These are phyloP conservation scores for Pelargonium myrrhifolium DNA, from an alignment of 441 rosid genomes.

Conservation along the genomic window DNA sequence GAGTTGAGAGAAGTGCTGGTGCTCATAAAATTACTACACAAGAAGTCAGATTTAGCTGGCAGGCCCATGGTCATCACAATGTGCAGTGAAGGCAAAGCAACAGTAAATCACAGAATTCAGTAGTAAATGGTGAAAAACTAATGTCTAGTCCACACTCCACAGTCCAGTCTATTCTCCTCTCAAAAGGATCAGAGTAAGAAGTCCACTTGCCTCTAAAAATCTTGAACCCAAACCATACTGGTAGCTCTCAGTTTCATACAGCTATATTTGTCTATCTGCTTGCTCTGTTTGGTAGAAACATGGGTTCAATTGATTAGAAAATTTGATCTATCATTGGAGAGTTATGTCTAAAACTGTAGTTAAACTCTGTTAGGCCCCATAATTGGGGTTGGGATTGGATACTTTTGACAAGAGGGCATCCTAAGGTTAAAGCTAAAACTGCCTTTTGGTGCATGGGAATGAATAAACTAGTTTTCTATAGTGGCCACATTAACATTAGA, in stretches of 20 bases:
- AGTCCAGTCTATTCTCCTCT: not conserved
- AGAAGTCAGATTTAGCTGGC: not conserved
- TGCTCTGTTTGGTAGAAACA: too few species aligned
- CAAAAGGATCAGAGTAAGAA: too few species aligned
- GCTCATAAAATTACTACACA: not conserved
- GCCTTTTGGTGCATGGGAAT: not conserved
- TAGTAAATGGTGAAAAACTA: not conserved
- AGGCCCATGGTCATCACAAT: not conserved
- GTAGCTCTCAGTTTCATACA: too few species aligned
- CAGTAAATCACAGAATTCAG: not conserved
- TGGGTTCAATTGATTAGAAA: too few species aligned
- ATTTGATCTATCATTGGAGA: not conserved
- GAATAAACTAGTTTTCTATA: conserved; percentile 11
- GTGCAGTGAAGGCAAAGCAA: not conserved
- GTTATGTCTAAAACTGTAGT: not conserved
- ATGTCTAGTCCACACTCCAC: not conserved
- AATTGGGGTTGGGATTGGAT: conserved; percentile 2
- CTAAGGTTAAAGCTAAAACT: conserved; percentile 11
- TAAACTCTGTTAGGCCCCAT: conserved; percentile 20
- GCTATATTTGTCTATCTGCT: too few species aligned
- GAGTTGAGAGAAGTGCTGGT: conserved; percentile 16
- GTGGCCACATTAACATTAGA: conserved; percentile 9
- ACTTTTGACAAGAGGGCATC: conserved; percentile 22
- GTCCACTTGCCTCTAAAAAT: not conserved
- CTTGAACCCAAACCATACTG: not conserved